Evolutionary conservation across 768 basidiomycete species (phyloP).

Genomic region (Candolleomyces eurysporus): DNA sequence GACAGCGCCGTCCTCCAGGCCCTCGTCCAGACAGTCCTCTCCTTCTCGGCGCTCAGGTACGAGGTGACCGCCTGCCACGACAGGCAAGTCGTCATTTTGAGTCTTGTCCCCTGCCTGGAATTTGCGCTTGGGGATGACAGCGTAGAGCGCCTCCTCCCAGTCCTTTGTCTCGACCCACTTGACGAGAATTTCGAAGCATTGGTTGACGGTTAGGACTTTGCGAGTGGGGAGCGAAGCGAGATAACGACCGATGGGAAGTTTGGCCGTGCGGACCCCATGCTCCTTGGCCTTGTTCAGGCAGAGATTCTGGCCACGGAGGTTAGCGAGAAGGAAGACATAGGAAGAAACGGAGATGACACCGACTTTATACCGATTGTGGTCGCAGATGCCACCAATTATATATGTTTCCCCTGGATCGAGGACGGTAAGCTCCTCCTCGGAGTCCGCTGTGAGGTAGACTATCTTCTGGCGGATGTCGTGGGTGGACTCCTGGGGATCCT

Average conservation of each 20-base stretch:
- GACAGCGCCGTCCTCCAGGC: background rate
- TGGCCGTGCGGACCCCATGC: conserved; percentile 77
- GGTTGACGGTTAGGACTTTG: conserved; percentile 97
- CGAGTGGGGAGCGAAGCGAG: conserved; percentile 81
- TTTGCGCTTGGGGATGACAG: conserved; percentile 92
- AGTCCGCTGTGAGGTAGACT: conserved; percentile 94
- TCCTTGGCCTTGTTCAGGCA: conserved; percentile 83
- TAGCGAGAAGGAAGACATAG: conserved; percentile 3
- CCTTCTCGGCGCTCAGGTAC: conserved; percentile 12
- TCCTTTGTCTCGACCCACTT: conserved; percentile 83
- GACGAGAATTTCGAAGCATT: conserved; percentile 89
- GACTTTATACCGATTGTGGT: conserved; percentile 95
- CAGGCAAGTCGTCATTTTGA: conserved; percentile 3
- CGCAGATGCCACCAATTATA: conserved; percentile 93
- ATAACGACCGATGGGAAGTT: conserved; percentile 93
- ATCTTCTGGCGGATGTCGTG: conserved; percentile 38
- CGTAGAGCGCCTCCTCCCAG: conserved; percentile 85
- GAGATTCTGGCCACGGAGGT: conserved; percentile 56
- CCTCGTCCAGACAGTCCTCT: background rate
- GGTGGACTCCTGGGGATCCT: conserved; percentile 13
- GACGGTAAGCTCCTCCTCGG: conserved; percentile 80
- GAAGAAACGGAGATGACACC: conserved; percentile 5
- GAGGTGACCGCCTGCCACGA: conserved; percentile 10
- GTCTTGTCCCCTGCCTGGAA: conserved; percentile 52
- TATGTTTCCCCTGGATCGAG: conserved; percentile 85